Percentiles rank a stretch among this genome's conserved stretches.
These are phyloP conservation scores for Oryza glaberrima DNA, from an alignment of 176 grass and related monocot species.

Conservation along the genomic window DNA sequence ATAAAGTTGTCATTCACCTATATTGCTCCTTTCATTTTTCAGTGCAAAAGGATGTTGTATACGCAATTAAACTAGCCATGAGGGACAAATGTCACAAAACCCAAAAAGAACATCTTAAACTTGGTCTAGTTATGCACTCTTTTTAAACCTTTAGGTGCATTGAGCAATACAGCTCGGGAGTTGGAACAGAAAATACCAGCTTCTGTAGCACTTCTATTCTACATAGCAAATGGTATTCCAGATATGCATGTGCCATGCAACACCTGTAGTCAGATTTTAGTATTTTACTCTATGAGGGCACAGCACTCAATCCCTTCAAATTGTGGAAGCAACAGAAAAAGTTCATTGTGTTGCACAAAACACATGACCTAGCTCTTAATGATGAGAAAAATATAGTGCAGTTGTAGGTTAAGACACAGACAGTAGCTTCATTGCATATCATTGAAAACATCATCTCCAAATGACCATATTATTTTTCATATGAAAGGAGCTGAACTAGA, in stretches of 20 bases:
- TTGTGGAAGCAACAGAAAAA: neutral
- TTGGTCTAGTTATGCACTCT: neutral
- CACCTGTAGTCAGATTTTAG: neutral
- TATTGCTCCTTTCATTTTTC: slow-evolving; percentile 12
- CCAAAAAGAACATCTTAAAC: neutral
- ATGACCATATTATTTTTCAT: slow-evolving; percentile 7
- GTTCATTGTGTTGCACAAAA: neutral
- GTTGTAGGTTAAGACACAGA: slow-evolving; percentile 7
- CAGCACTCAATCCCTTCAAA: slow-evolving; percentile 16
- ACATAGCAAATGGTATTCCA: slow-evolving; percentile 5
- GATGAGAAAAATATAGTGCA: neutral
- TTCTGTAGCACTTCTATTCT: slow-evolving; percentile 5
- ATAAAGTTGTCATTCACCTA: slow-evolving; percentile 17
- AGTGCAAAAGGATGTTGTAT: slow-evolving; percentile 16
- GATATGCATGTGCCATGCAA: slow-evolving; percentile 7
- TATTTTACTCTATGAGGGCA: neutral
- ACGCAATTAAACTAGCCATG: neutral
- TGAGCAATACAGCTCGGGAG: neutral
- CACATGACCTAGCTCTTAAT: slow-evolving; percentile 14
- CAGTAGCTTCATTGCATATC: slow-evolving; percentile 11
- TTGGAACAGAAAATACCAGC: slow-evolving; percentile 12
- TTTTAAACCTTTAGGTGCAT: slow-evolving; percentile 17
- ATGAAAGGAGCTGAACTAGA: slow-evolving; percentile 37
- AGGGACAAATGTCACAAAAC: neutral
- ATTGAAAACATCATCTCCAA: neutral